Conservation (phyloP, 2,329 filamentous ascomycete species). For the Colletotrichum truncatum region DNA sequence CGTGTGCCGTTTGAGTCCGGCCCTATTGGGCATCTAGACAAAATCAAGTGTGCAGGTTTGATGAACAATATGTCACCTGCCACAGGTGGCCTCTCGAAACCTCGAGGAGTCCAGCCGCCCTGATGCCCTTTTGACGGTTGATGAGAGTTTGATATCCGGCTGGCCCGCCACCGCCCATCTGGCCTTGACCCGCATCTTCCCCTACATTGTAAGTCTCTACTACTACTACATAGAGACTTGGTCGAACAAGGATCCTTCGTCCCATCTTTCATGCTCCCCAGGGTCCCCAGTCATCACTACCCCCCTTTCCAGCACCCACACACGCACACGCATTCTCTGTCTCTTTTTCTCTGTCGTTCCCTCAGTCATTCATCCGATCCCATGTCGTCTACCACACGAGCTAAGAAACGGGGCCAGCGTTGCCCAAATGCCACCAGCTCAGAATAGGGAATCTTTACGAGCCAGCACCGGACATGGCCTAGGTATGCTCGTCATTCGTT, state of each 20-base stretch:
- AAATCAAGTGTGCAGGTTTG: background rate
- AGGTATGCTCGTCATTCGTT: background rate
- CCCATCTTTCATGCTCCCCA: slow-evolving; percentile 6
- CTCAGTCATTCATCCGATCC: no score
- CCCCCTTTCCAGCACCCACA: slow-evolving; percentile 1
- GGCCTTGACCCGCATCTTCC: background rate
- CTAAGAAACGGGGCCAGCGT: background rate
- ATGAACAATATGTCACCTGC: slow-evolving; percentile 5
- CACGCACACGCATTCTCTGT: background rate
- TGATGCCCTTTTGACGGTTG: background rate
- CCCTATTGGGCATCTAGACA: background rate
- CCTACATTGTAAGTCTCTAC: background rate
- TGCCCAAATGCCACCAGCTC: slow-evolving; percentile 13
- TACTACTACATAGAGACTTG: no score
- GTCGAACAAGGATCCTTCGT: slow-evolving; percentile 7
- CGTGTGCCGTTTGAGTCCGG: background rate
- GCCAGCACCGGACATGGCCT: slow-evolving; percentile 4
- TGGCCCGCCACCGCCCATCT: slow-evolving; percentile 1
- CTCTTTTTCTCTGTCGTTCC: background rate
- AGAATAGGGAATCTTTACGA: slow-evolving; percentile 29
- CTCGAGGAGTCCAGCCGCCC: background rate
- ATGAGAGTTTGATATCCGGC: background rate
- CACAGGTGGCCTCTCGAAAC: background rate
- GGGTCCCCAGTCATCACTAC: background rate
- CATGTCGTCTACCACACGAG: background rate